These are phyloP conservation scores for Morella rubra DNA, from an alignment of 306 rosid species.

Conservation along the genomic window DNA sequence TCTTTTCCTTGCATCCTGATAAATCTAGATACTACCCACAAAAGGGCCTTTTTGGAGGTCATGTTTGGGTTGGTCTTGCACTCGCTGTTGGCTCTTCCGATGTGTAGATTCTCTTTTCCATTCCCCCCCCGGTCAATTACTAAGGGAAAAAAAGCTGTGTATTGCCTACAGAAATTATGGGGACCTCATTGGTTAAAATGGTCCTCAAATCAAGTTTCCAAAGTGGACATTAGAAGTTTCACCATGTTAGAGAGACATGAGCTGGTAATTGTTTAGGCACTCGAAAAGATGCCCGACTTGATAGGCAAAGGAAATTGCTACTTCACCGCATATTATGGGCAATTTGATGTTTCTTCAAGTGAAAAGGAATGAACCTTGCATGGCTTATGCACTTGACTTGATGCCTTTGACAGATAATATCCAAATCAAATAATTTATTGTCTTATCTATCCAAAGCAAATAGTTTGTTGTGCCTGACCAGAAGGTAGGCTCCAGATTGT, in stretches of 20 bases:
- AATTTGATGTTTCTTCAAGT: too few relatives aligned
- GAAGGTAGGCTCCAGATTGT: neutral
- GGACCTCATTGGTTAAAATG: neutral
- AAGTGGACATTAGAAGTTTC: neutral
- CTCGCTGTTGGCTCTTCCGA: too few relatives aligned
- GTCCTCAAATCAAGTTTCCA: neutral
- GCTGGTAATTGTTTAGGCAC: neutral
- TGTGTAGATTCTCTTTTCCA: too few relatives aligned
- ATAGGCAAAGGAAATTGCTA: too few relatives aligned
- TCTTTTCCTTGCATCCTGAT: neutral
- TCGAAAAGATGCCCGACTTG: neutral
- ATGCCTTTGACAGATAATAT: neutral
- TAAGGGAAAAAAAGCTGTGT: too few relatives aligned
- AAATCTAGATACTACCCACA: neutral
- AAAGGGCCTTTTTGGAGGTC: too few relatives aligned
- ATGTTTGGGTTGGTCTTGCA: too few relatives aligned
- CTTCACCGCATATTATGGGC: too few relatives aligned
- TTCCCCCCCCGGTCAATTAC: too few relatives aligned
- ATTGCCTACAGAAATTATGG: neutral
- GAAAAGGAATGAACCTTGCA: too few relatives aligned
- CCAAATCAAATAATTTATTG: too few relatives aligned
- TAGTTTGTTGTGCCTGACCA: neutral
- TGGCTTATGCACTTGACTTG: neutral
- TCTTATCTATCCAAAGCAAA: neutral
- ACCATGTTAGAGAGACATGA: neutral